Evolutionary conservation across 371 early-diverging fungal genomes (phyloP), one percentile per base, ranked within the genome.

Genomic region (Rhizopus delemar): DNA sequence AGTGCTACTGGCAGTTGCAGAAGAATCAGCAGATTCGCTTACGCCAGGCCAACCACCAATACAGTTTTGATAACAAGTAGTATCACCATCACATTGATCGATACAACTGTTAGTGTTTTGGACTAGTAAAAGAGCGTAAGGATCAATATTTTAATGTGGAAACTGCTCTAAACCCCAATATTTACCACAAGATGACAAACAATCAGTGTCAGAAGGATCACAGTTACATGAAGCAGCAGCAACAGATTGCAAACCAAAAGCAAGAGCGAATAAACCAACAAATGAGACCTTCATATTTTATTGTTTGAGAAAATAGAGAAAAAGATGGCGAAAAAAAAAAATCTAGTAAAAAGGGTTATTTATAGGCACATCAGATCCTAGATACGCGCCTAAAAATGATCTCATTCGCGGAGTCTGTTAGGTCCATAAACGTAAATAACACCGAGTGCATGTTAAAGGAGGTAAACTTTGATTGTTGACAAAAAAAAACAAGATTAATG

Each of bases 1-100:
- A 51, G 5, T 34, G 31, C 39, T 12, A n/a, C 36, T 9, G 13
- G 51, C 33, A 43, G 64, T 35, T 4, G 43, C 28, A 8, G n/a
- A 16, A 13, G 54, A 13, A 33, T 53, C 22, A 36, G 53, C 28
- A 3, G 39, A 38, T 38, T 34, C 28, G 35, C 28, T 22, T 41
- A 45, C 54, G 48, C 68, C 63, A 9, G 68, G 68, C 68, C 68
- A 67, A 9, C 50, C 31, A 8, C 35, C 41, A 46, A 67, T 62
- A 59, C 68, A 67, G 16, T 55, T 31, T 46, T 54, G 43, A 33
- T 67, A 67, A 22, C 68, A 67, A 4, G 39, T 16, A 52, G 38
- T 48, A 16, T 62, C 56, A 2, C 63, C 56, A 22, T 49, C 36
- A 51, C 68, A 67, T 11, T 11, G 32, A 34, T 16, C 46, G 34